These are phyloP conservation scores for Senna tora DNA, from an alignment of 306 rosid species.

Conservation along the genomic window DNA sequence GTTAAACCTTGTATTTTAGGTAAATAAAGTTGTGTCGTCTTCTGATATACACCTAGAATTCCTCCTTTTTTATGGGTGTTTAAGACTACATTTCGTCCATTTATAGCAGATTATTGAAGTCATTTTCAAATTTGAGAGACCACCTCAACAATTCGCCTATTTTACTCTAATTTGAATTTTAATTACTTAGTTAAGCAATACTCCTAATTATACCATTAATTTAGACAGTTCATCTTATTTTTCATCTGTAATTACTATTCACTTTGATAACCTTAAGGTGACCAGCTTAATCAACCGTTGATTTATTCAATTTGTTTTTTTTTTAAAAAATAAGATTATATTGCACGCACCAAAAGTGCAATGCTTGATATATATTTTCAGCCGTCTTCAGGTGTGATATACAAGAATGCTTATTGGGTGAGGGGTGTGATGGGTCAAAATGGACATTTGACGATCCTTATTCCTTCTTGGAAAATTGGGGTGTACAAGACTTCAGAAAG, in stretches of 20 bases:
- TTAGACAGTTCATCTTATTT: constrained; percentile 47
- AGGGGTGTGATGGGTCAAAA: constrained; percentile 36
- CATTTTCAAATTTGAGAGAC: constrained; percentile 51
- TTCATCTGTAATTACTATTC: constrained; percentile 23
- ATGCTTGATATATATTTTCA: constrained; percentile 26
- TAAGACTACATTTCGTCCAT: constrained; percentile 44
- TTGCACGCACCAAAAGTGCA: constrained; percentile 42
- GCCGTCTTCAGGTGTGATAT: constrained; percentile 38
- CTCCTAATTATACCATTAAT: constrained; percentile 38
- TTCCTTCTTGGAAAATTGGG: constrained; percentile 33
- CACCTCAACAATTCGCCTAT: constrained; percentile 47
- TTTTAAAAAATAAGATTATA: background rate
- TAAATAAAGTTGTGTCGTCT: constrained; percentile 29
- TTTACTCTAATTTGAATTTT: constrained; percentile 36
- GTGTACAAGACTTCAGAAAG: constrained; percentile 2
- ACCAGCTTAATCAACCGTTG: constrained; percentile 27
- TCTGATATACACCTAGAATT: constrained; percentile 4
- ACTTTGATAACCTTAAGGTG: constrained; percentile 33
- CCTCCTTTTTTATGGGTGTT: constrained; percentile 18
- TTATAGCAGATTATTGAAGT: constrained; percentile 31
- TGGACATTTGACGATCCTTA: constrained; percentile 30
- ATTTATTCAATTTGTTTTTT: background rate
- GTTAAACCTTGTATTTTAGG: constrained; percentile 26
- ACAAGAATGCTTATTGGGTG: constrained; percentile 32
- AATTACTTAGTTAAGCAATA: constrained; percentile 41